Conservation (phyloP, 768 basidiomycete genomes). For the Leccinum longicurvipes region DNA sequence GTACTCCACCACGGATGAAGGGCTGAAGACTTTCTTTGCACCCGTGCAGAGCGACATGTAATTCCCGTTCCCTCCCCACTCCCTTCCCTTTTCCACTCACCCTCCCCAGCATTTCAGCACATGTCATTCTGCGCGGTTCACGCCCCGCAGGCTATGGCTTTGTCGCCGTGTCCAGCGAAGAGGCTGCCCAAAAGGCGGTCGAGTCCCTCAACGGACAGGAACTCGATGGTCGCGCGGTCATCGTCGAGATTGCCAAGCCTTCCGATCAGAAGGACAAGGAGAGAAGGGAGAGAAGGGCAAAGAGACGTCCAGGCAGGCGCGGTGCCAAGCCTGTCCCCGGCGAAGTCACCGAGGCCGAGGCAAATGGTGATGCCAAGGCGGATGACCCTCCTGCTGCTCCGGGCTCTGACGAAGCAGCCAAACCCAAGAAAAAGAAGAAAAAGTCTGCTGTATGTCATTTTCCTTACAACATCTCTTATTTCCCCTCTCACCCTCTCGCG, state of each 20-base stretch:
- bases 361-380: slow-evolving; percentile 69
- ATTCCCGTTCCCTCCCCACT: slow-evolving; percentile 34
- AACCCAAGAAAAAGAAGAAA: slow-evolving; percentile 81
- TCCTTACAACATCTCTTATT: background rate
- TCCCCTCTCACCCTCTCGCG: slow-evolving; percentile 12
- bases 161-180: slow-evolving; percentile 75
- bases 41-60: slow-evolving; percentile 87
- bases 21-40: slow-evolving; percentile 92
- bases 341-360: slow-evolving; percentile 87
- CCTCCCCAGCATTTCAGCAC: slow-evolving; percentile 64
- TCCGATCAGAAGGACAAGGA: slow-evolving; percentile 79
- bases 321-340: slow-evolving; percentile 85
- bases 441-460: slow-evolving; percentile 47
- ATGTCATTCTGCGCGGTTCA: slow-evolving; percentile 81
- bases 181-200: slow-evolving; percentile 85
- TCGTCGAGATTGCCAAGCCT: slow-evolving; percentile 92
- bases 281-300: slow-evolving; percentile 72
- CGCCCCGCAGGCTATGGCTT: slow-evolving; percentile 93
- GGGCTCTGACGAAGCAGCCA: slow-evolving; percentile 53
- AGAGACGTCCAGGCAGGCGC: slow-evolving; percentile 82
- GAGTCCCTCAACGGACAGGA: slow-evolving; percentile 82
- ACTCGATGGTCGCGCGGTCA: slow-evolving; percentile 84
- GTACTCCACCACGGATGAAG: slow-evolving; percentile 91
- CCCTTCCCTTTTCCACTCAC: slow-evolving; percentile 6
- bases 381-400: slow-evolving; percentile 50